Percentiles rank a stretch among this genome's conserved stretches.
Conservation (phyloP, 176 grass and related monocot genomes). For the Aegilops bicornis region DNA sequence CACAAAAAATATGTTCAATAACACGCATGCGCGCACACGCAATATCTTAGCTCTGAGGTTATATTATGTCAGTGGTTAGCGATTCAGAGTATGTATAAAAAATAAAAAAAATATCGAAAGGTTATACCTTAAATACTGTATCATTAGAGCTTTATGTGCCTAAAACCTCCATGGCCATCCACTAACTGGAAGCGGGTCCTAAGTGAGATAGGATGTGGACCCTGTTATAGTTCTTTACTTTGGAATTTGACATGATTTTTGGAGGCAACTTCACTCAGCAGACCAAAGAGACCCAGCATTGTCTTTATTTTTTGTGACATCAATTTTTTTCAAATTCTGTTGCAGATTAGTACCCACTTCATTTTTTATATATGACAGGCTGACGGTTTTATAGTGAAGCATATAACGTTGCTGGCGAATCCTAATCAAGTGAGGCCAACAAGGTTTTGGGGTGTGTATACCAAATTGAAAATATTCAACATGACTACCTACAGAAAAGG, state of each 20-base stretch:
- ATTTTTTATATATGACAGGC: slow-evolving; percentile 47
- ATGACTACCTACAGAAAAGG: slow-evolving; percentile 78
- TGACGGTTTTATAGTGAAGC: slow-evolving; percentile 70
- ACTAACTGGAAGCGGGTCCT: neutral
- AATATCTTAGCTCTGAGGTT: neutral
- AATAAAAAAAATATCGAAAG: neutral
- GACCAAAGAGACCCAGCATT: neutral
- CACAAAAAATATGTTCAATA: neutral
- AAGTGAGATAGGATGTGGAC: neutral
- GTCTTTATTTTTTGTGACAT: slow-evolving; percentile 3
- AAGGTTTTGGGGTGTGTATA: slow-evolving; percentile 87
- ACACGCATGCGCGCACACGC: neutral
- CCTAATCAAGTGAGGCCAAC: slow-evolving; percentile 73
- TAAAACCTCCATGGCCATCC: neutral
- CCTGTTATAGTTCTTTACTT: neutral
- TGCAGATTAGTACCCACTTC: neutral
- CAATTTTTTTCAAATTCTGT: neutral
- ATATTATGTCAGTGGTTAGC: neutral
- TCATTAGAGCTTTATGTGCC: neutral
- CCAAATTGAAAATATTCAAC: slow-evolving; percentile 79
- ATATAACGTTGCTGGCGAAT: slow-evolving; percentile 67
- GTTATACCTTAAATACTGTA: neutral
- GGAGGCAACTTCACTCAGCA: neutral
- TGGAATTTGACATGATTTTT: neutral
- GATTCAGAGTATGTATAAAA: neutral